Evolutionary conservation across 176 grass and related monocot species (phyloP).

Genomic region (Urochloa ruziziensis): DNA sequence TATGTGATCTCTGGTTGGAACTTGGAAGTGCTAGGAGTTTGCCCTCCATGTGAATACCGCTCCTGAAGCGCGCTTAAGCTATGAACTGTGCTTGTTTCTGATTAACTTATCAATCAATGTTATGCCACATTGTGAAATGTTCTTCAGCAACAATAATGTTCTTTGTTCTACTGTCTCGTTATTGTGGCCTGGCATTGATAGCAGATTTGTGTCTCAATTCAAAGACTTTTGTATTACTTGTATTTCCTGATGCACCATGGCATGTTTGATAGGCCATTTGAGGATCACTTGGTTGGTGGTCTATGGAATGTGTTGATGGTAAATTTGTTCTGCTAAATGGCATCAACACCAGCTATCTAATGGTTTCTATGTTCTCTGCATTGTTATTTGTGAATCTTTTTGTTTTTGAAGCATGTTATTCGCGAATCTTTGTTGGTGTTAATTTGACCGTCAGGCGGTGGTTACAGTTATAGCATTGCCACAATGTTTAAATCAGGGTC

Average conservation of each 20-base stretch:
- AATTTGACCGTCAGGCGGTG: background rate
- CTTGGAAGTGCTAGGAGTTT: background rate
- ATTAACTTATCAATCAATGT: constrained; percentile 20
- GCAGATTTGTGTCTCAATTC: background rate
- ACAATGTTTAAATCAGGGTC: background rate
- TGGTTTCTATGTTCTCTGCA: background rate
- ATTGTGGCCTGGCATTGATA: background rate
- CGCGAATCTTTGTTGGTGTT: background rate
- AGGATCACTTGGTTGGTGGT: background rate
- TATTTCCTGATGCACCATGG: background rate
- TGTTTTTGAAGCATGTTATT: too few species aligned
- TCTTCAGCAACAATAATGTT: background rate
- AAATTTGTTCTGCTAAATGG: background rate
- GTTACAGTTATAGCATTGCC: background rate
- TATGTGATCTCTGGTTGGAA: constrained; percentile 11
- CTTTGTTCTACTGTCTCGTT: background rate
- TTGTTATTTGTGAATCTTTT: background rate
- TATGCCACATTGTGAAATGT: background rate
- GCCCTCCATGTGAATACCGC: constrained; percentile 26
- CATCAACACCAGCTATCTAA: background rate
- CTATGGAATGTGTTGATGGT: background rate
- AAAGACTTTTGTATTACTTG: background rate
- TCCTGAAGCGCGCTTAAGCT: constrained; percentile 1
- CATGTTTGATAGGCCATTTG: background rate
- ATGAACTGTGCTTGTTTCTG: constrained; percentile 21